Conservation (phyloP, 75 land plant species). For the Azolla pinnata region DNA sequence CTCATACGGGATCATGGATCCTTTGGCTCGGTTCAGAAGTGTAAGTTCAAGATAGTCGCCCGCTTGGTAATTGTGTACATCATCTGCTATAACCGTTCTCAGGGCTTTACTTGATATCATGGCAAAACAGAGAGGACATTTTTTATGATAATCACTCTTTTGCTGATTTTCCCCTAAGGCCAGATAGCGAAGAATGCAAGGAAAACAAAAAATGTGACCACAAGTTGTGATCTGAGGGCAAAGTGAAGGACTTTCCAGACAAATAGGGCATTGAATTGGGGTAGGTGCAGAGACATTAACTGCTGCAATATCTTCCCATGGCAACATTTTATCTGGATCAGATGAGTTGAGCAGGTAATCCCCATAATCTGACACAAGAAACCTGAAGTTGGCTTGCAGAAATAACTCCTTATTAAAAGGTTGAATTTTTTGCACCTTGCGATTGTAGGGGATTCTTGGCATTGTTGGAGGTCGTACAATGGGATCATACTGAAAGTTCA, state of each 20-base stretch:
- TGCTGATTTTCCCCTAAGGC: constrained; percentile 48
- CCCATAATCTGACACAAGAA: constrained; percentile 73
- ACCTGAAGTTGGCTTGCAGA: constrained; percentile 89
- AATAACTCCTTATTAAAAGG: constrained; percentile 91
- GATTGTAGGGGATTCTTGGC: constrained; percentile 23
- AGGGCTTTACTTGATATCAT: constrained; percentile 76
- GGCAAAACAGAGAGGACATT: constrained; percentile 84
- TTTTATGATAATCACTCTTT: constrained; percentile 59
- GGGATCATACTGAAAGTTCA: constrained; percentile 82
- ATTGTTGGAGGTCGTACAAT: constrained; percentile 40
- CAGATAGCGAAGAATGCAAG: constrained; percentile 74
- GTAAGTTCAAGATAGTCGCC: constrained; percentile 65
- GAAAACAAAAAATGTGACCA: constrained; percentile 90
- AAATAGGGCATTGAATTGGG: constrained; percentile 84
- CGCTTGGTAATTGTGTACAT: constrained; percentile 49
- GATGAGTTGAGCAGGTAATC: constrained; percentile 38
- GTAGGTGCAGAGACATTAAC: constrained; percentile 54
- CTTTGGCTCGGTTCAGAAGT: constrained; percentile 71
- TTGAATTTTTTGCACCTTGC: constrained; percentile 47
- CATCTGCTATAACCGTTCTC: constrained; percentile 51
- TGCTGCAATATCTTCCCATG: constrained; percentile 89
- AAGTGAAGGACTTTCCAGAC: constrained; percentile 73
- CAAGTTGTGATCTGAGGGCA: constrained; percentile 95
- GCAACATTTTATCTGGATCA: constrained; percentile 94
- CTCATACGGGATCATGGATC: constrained; percentile 43